Percentiles rank a stretch among this genome's conserved stretches.
Evolutionary conservation across 192 early-diverging fungal genomes (phyloP).

Genomic region (Gamsiella multidivaricata): DNA sequence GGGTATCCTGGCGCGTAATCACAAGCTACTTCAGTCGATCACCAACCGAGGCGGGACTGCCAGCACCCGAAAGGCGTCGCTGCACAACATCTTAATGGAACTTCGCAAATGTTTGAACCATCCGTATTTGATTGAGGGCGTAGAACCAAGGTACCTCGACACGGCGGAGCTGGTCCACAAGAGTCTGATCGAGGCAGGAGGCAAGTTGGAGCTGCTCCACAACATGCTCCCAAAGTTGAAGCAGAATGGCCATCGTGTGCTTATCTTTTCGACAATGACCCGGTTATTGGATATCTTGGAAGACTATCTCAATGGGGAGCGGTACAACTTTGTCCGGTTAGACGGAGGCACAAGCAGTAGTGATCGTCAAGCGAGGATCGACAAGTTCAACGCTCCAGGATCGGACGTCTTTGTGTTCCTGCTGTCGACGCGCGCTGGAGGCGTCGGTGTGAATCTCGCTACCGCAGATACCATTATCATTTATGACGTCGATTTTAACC

Average conservation of each 20-base stretch:
- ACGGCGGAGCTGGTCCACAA: slow-evolving; percentile 55
- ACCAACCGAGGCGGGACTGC: slow-evolving; percentile 51
- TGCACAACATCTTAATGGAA: slow-evolving; percentile 70
- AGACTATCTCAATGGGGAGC: slow-evolving; percentile 67
- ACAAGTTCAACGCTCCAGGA: slow-evolving; percentile 70
- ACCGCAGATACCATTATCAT: slow-evolving; percentile 82
- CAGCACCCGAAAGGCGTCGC: slow-evolving; percentile 25
- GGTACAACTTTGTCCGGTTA: slow-evolving; percentile 68
- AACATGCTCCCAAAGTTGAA: slow-evolving; percentile 76
- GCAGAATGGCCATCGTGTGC: slow-evolving; percentile 67
- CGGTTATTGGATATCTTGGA: slow-evolving; percentile 85
- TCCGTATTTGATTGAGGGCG: slow-evolving; percentile 70
- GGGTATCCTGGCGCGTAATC: slow-evolving; percentile 66
- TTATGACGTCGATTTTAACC: slow-evolving; percentile 81
- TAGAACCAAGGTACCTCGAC: slow-evolving; percentile 59
- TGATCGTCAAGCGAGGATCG: slow-evolving; percentile 67
- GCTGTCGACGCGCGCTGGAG: slow-evolving; percentile 80
- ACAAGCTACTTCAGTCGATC: slow-evolving; percentile 60
- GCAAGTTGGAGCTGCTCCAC: slow-evolving; percentile 72
- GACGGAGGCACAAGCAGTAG: slow-evolving; percentile 69
- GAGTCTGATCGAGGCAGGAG: slow-evolving; percentile 71
- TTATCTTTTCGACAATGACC: slow-evolving; percentile 93
- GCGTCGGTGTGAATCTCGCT: slow-evolving; percentile 78
- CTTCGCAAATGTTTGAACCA: slow-evolving; percentile 78
- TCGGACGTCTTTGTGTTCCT: slow-evolving; percentile 74